These are phyloP conservation scores for Rubia yunnanensis DNA, from an alignment of 257 asterid genomes.

Conservation along the genomic window DNA sequence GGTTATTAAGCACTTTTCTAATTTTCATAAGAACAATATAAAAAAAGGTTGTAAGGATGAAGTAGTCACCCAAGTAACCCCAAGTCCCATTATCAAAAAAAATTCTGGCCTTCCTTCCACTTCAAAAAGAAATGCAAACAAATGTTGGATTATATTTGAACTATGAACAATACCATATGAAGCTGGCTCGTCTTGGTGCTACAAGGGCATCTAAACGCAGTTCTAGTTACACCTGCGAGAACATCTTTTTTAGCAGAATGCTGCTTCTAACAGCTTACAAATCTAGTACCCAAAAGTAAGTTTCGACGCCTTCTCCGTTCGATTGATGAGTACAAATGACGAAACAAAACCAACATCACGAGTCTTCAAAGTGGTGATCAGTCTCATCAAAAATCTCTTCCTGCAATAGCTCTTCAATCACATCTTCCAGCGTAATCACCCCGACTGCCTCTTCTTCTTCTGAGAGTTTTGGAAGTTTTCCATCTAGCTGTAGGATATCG, in stretches of 20 bases:
- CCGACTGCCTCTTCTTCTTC: constrained; percentile 96
- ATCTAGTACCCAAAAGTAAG: not conserved
- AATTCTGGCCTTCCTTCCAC: too few species aligned
- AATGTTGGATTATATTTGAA: too few species aligned
- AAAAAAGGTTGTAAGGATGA: too few species aligned
- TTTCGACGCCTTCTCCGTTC: not conserved
- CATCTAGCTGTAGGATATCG: constrained; percentile 72
- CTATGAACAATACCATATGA: too few species aligned
- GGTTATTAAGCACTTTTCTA: too few species aligned
- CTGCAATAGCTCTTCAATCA: constrained; percentile 96
- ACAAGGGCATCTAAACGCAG: not conserved
- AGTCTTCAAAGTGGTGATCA: constrained; percentile 64
- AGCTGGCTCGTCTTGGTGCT: too few species aligned
- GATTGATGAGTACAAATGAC: not conserved
- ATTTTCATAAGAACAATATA: too few species aligned
- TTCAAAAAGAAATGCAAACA: too few species aligned
- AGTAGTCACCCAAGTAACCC: too few species aligned
- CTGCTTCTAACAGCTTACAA: not conserved
- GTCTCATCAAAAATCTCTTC: constrained; percentile 93
- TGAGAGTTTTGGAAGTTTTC: constrained; percentile 63
- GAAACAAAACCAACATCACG: constrained; percentile 23
- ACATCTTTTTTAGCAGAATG: not conserved
- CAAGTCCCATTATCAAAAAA: too few species aligned
- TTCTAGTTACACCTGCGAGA: not conserved
- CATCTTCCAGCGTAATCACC: constrained; percentile 91